phyloP scores from a whole-genome alignment of 306 rosid species.

The Vigna hirtella region DNA sequence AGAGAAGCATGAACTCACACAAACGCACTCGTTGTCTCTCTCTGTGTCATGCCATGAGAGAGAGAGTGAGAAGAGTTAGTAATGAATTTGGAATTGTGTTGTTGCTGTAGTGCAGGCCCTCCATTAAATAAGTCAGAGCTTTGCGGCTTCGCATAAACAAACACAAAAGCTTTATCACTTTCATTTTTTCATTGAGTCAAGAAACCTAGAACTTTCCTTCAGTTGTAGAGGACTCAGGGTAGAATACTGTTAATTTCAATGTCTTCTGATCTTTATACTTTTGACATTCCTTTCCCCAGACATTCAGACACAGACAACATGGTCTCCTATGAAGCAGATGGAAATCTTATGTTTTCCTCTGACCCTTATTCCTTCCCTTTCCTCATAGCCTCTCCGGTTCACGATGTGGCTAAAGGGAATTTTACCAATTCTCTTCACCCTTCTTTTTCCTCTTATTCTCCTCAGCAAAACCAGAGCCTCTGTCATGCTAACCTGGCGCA shows the following conservation, averaged over 20 bases:
- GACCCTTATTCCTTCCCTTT: slow-evolving; percentile 43
- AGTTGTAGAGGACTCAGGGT: neutral
- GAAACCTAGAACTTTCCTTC: neutral
- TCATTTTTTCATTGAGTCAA: slow-evolving; percentile 11
- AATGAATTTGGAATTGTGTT: slow-evolving; percentile 42
- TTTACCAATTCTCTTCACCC: slow-evolving; percentile 46
- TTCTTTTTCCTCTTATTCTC: slow-evolving; percentile 48
- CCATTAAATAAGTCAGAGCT: slow-evolving; percentile 35
- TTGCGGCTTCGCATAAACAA: slow-evolving; percentile 30
- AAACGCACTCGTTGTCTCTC: slow-evolving; percentile 6
- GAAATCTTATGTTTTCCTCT: slow-evolving; percentile 47
- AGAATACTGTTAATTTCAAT: slow-evolving; percentile 49
- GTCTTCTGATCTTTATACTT: slow-evolving; percentile 69
- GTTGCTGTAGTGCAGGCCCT: slow-evolving; percentile 8
- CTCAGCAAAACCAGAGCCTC: slow-evolving; percentile 49
- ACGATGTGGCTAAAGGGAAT: slow-evolving; percentile 41
- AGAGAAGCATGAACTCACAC: slow-evolving; percentile 20
- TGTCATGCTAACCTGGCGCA: slow-evolving; percentile 36
- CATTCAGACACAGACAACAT: slow-evolving; percentile 48
- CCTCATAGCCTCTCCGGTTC: slow-evolving; percentile 52
- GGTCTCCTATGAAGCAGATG: slow-evolving; percentile 28
- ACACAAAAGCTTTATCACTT: neutral
- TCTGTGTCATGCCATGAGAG: slow-evolving; percentile 14
- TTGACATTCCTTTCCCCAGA: slow-evolving; percentile 50
- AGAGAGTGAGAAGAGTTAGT: neutral